Base-by-base conservation (phyloP, 371 early-diverging fungal genomes). In the Quaeritorhiza haematococci region DNA sequence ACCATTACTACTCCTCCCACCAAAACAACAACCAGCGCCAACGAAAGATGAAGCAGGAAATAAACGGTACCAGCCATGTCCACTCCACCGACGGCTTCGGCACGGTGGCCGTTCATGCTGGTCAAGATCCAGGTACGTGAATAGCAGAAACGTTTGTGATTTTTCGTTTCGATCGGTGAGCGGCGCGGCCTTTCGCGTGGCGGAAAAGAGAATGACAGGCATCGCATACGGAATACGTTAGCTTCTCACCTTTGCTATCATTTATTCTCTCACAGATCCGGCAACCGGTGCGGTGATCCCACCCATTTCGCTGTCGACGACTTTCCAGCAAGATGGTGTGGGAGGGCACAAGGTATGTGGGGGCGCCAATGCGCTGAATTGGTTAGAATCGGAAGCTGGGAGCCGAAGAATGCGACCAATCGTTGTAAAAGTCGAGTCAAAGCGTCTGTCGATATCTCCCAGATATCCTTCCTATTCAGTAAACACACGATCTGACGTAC, bases 221-320 rank as follows among this genome's bases (percentile, higher is more conserved):
- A 17, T 38, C 17, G 17, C 21, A 38, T 17, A 17, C 41, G 17
- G 17, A 38, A 38, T 17, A 38, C 41, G 17, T 17, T 17, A 38
- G 17, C 17, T n/a, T n/a, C n/a, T n/a, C n/a, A n/a, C n/a, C n/a
- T n/a, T n/a, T n/a, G n/a, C n/a, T 23, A 50, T 32, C 50, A 30
- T 15, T 8, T 8, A 8, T 28, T 27, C 10, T 7, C n/a, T 19
- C 13, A 13, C 30, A 64, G 75, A 75, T 59, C 69, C 71, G 15
- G 30, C 60, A 54, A 96, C 96, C 24, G 91, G 92, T 51, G 98
- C 98, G 42, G 96, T 97, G 10, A 94, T 97, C 58, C 96, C 98
- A 42, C 83, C 98, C 7, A 80, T 97, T 49, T 91, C 90, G 30
- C 83, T 97, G 51, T 93, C 95, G 1, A 97, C 98, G 33, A 97